Base-by-base conservation (phyloP, 2,329 filamentous ascomycete species). In the Gliomastix tumulicola region DNA sequence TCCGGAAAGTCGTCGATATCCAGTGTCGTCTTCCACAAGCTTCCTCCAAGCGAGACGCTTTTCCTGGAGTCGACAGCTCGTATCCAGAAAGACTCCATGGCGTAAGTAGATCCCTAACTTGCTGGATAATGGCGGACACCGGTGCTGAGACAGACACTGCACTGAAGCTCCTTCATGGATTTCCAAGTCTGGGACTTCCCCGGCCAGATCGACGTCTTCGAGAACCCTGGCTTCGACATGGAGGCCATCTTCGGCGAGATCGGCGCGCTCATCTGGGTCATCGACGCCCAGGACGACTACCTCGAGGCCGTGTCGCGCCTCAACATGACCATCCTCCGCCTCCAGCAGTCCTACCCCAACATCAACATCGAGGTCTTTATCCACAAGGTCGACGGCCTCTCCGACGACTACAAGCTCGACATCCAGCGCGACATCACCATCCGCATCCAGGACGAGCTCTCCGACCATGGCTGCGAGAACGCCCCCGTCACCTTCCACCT, bases 281-380 rank as follows among this genome's bases (percentile, higher is more conserved):
- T 98, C 41, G 92, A 98, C 56, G 90, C 92, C 1, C 92, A 98
- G 61, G 92, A 98, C 55, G 92, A 98, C 59, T 98, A 97, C 55
- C 77, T 95, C 38, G 88, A 96, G 57, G 86, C 89, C 15, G 86
- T 98, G 33, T 78, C 79, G 37, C 82, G 87, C 8, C 76, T 98
- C 20, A 94, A 95, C 60, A 72, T 79, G 37, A 95, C 89, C 7
- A 94, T 97, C 44, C 70, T 96, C 40, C 86, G 88, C 46, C 77
- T 98, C 3, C 87, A 95, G 55, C 80, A 88, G 46, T 80, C 79
- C 42, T 96, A 94, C 55, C 89, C 90, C 3, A 83, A 87, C 54
- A 92, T 97, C 63, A 95, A 96, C 60, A 85, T 98, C 46, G 90
- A 97, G 57, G 90, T 98, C 35, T 97, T 98, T 61, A 94, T 98